A percentile compares a stretch with the other conserved stretches of the same genome.
Conservation (phyloP, 148 eudicot species). For the Diospyros kaki region DNA sequence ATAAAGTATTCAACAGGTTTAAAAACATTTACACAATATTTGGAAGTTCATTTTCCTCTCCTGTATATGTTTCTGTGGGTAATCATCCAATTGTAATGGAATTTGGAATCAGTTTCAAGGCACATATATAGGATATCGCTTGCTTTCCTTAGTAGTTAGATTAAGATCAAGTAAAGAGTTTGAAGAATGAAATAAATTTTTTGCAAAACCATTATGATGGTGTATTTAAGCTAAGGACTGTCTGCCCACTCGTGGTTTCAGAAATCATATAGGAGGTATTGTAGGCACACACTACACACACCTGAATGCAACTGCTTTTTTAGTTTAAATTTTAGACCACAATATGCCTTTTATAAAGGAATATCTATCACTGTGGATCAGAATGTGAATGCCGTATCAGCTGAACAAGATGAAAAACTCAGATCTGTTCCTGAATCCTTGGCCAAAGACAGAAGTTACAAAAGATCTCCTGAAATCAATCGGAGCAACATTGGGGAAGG, state of each 20-base stretch:
- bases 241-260: not conserved
- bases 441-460: not conserved
- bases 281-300: not conserved
- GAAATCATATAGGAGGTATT: not conserved
- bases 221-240: not conserved
- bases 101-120: not conserved
- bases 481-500: not conserved
- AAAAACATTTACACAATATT: too few relatives aligned
- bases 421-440: not conserved
- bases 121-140: not conserved
- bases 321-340: not conserved
- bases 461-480: not conserved
- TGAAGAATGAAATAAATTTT: not conserved
- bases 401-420: conserved; percentile 6
- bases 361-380: not conserved
- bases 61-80: too few relatives aligned
- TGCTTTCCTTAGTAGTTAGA: not conserved
- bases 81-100: not conserved
- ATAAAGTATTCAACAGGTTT: too few relatives aligned
- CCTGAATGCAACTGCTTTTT: not conserved
- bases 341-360: not conserved
- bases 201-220: not conserved
- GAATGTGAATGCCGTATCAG: conserved; percentile 2
- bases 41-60: too few relatives aligned
- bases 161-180: not conserved